Evolutionary conservation across 495 filamentous ascomycete species (phyloP).

Genomic region (Aspergillus diversus): DNA sequence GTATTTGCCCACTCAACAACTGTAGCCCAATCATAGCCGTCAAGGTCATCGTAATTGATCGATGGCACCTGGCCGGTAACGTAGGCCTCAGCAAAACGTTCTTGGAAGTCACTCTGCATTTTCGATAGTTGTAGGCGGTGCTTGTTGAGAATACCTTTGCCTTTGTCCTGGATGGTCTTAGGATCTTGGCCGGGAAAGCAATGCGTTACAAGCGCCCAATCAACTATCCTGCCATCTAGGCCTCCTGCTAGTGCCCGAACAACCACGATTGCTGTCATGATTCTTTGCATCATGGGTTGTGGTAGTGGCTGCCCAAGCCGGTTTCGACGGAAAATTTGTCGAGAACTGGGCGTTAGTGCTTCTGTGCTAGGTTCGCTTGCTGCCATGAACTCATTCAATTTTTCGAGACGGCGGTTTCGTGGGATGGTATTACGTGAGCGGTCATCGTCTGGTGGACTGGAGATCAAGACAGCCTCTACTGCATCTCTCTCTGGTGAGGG

Average conservation of each 20-base stretch:
- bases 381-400: conserved; percentile 29
- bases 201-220: conserved; percentile 73
- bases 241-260: conserved; percentile 77
- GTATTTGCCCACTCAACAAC: conserved; percentile 74
- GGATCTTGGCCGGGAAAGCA: conserved; percentile 66
- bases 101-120: conserved; percentile 77
- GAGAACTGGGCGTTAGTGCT: conserved; percentile 3
- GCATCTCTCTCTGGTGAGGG: neutral
- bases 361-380: conserved; percentile 9
- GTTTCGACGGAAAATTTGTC: conserved; percentile 32
- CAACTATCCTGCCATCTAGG: conserved; percentile 60
- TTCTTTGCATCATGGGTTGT: conserved; percentile 34
- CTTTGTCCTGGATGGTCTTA: conserved; percentile 61
- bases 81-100: conserved; percentile 76
- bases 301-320: conserved; percentile 27
- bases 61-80: conserved; percentile 64
- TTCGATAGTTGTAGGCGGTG: conserved; percentile 65
- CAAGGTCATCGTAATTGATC: conserved; percentile 72
- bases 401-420: conserved; percentile 34
- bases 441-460: neutral
- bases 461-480: neutral
- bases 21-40: conserved; percentile 74
- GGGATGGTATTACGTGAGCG: neutral
- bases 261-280: conserved; percentile 73
- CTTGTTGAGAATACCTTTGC: conserved; percentile 59